These are phyloP conservation scores for Kalmusia sp. DNA, from an alignment of 2,329 filamentous ascomycete species.

Conservation along the genomic window DNA sequence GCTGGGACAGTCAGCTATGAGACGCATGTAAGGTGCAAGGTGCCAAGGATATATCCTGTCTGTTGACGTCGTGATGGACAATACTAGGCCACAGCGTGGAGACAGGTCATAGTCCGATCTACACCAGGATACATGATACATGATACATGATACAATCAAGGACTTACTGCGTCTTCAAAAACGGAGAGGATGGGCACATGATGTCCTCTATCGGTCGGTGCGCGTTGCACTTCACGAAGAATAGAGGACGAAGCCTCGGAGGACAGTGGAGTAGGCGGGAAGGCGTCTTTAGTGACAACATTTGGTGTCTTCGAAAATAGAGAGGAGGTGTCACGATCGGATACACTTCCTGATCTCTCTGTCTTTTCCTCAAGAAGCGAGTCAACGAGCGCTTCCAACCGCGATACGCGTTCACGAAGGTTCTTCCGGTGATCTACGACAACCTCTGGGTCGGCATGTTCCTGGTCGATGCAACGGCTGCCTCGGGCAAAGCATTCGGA, in stretches of 20 bases:
- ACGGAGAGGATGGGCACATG: conserved; percentile 47
- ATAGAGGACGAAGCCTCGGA: conserved; percentile 36
- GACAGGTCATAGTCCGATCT: too few species aligned
- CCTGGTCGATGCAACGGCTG: conserved; percentile 55
- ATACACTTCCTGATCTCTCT: conserved; percentile 29
- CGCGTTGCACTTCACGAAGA: conserved; percentile 28
- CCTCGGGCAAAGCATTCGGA: conserved; percentile 55
- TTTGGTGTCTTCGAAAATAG: conserved; percentile 28
- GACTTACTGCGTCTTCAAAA: conserved; percentile 48
- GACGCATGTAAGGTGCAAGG: too few species aligned
- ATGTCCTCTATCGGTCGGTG: conserved; percentile 34
- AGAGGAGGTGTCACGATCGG: conserved; percentile 38
- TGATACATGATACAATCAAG: too few species aligned
- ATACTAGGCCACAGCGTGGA: too few species aligned
- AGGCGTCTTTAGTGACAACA: conserved; percentile 30
- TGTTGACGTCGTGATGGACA: too few species aligned
- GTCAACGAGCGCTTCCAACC: conserved; percentile 50
- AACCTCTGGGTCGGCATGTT: conserved; percentile 48
- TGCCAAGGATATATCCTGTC: too few species aligned
- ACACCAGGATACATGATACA: too few species aligned
- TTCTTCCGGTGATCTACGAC: conserved; percentile 53
- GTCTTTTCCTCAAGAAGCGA: conserved; percentile 46
- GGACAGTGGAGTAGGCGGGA: conserved; percentile 43
- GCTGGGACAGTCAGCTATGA: too few species aligned
- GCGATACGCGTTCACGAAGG: conserved; percentile 51